Conservation (phyloP, 108 stramenopile species). For the Skeletonema tropicum region DNA sequence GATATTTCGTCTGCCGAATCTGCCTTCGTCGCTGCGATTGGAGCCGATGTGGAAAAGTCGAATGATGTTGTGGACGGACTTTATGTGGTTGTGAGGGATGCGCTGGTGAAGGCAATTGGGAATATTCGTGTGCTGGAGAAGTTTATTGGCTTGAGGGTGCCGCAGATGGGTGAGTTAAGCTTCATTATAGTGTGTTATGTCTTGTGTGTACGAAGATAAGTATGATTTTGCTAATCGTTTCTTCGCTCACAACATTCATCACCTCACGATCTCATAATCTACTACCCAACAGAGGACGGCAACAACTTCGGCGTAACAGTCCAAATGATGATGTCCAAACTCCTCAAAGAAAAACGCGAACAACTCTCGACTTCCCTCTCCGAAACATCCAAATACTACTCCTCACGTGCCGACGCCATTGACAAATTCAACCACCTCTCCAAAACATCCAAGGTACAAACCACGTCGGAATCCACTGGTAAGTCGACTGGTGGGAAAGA, state of each 20-base stretch:
- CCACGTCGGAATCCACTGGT: slow-evolving; percentile 23
- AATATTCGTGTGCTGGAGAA: slow-evolving; percentile 38
- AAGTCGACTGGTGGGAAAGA: slow-evolving; percentile 64
- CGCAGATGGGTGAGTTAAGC: slow-evolving; percentile 53
- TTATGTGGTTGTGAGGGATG: slow-evolving; percentile 37
- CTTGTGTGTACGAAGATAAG: not conserved
- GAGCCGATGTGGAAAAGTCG: slow-evolving; percentile 16
- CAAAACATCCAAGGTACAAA: slow-evolving; percentile 38
- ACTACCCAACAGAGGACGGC: slow-evolving; percentile 55
- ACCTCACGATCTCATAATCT: no score
- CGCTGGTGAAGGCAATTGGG: slow-evolving; percentile 15
- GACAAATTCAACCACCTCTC: slow-evolving; percentile 54
- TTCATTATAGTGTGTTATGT: not conserved
- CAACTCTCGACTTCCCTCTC: slow-evolving; percentile 41
- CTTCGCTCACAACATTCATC: not conserved
- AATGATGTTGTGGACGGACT: slow-evolving; percentile 38
- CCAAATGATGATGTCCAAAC: slow-evolving; percentile 64
- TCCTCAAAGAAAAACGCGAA: slow-evolving; percentile 53
- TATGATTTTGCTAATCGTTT: not conserved
- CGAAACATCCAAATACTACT: slow-evolving; percentile 62
- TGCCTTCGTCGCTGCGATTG: slow-evolving; percentile 30
- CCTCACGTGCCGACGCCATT: slow-evolving; percentile 63
- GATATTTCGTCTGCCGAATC: slow-evolving; percentile 32
- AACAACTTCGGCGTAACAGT: slow-evolving; percentile 86
- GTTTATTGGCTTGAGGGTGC: slow-evolving; percentile 44